Base-by-base conservation (phyloP, 352 stramenopile species). In the Phytophthora chlamydospora region DNA sequence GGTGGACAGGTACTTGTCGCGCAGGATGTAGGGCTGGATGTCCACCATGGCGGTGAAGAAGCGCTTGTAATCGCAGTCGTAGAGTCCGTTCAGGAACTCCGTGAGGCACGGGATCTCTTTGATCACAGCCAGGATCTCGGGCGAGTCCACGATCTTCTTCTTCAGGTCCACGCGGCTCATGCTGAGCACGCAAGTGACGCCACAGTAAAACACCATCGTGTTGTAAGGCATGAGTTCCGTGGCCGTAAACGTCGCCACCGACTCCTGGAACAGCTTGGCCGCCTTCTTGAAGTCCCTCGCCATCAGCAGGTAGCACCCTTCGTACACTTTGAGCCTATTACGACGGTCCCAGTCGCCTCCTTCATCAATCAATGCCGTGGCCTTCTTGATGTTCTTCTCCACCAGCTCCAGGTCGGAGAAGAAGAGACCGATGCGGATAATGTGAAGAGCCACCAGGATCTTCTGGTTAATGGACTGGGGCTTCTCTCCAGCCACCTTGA, bases 281-380 rank as follows among this genome's bases (percentile, higher is more conserved):
- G 97, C 97, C 46, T 84, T 92, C 72, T 97, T 94, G 45, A 99
- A 93, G 73, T 99, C 95, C 9, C 97, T 80, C 17, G 88, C 81
- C 66, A 98, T 89, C 17, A 99, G 74, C 41, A 96, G 69, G 60
- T 96, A 97, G 50, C 98, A 88, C 10, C 95, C 97, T 72, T 98
- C 90, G 80, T 99, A 99, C 12, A 99, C 97, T 81, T 99, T 99
- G 27, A 99, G 82, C 13, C 97, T 90, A 82, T 99, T 99, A 41
- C 97, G 94, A 45, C 97, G 91, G 76, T 99, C 97, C 97, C 97
- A 99, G 77, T 99, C 97, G 33, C 97, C 97, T 36, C 97, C 97
- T 62, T 97, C 92, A 55, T 98, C 96, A 50, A 98, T 97, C 2
- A 94, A 89, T 76, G 55, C 68, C 7, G 85, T 85, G 9, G 96